Percentiles rank a stretch among this genome's conserved stretches.
These are phyloP conservation scores for Micractinium conductrix DNA, from an alignment of 139 green algal genomes.

Conservation along the genomic window DNA sequence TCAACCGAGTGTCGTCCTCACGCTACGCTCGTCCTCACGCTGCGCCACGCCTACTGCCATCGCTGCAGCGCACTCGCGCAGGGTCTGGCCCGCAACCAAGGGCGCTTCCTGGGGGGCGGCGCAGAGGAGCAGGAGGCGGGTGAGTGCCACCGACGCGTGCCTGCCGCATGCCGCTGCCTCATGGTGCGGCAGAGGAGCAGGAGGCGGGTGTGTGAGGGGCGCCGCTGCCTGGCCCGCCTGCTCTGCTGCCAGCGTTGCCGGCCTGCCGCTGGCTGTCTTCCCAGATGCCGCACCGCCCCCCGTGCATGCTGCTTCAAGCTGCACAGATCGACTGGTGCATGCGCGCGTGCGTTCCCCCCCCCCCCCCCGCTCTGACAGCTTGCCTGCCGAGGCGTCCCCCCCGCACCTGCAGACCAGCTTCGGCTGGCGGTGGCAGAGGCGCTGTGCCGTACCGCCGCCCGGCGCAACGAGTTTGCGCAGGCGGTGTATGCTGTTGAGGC, in stretches of 20 bases:
- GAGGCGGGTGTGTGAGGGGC: too few species aligned
- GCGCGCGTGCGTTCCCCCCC: background rate
- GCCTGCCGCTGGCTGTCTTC: background rate
- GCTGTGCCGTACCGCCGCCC: conserved; percentile 59
- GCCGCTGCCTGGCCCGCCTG: too few species aligned
- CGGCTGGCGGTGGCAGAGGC: conserved; percentile 64
- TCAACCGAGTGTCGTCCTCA: too few species aligned
- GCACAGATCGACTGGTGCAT: background rate
- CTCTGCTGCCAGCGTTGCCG: too few species aligned
- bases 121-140: conserved; percentile 51
- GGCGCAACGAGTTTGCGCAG: conserved; percentile 55
- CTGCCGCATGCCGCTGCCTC: background rate
- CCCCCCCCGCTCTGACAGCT: too few species aligned
- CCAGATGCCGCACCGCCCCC: background rate
- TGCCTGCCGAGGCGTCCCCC: background rate
- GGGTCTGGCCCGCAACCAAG: conserved; percentile 63
- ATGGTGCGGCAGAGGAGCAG: too few species aligned
- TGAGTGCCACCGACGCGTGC: background rate
- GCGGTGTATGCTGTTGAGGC: conserved; percentile 49
- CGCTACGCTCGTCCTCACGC: too few species aligned
- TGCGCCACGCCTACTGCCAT: too few species aligned
- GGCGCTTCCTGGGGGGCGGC: conserved; percentile 30
- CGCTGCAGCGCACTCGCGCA: conserved; percentile 39
- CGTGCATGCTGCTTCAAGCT: background rate
- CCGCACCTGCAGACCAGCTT: conserved; percentile 56